Evolutionary conservation across 495 filamentous ascomycete genomes (phyloP), one percentile per base, ranked within the genome.

Genomic region (Trypethelium eluteriae): DNA sequence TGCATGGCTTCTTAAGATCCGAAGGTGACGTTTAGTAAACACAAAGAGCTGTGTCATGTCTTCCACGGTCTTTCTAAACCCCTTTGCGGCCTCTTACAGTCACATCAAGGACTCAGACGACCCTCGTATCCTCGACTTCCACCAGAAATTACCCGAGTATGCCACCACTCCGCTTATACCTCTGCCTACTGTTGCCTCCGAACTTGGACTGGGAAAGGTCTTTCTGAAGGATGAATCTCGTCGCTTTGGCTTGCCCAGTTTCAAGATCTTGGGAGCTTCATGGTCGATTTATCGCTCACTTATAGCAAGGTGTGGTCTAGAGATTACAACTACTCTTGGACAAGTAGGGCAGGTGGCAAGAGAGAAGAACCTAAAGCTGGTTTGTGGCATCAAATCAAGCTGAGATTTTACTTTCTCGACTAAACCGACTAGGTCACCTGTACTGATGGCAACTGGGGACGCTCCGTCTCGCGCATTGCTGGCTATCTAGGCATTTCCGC

Each of bases 191-290:
- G 56, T 91, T 12, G 85, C 87, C 4, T 66, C 74, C 4, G 79
- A 85, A n/a, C 75, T 89, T 1, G 82, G 81, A 0, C 73, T 90
- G 25, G 74, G 74, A 0, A 70, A 79, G 12, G 78, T 90, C 50
- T 77, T 76, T 59, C 4, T 80, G 46, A 80, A 80, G 69, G 77
- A 79, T 64, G 78, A 80, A 66, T 74, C 71, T 16, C 62, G 59
- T 35, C 71, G 77, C 11, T 74, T 77, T 44, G 75, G 86, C 1
- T 81, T 93, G 1, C 86, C 88, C 0, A 81, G 88, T 0, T 92
- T 91, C 81, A 92, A 92, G 73, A 86, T 89, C 47, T 82, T 91
- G 0, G 89, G 89, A 9, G 89, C 89, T 0, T 87, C 86, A n/a
- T 93, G 87, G 88, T 86, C 82, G 0, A 79, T 81, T 57, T 86